A percentile compares a stretch with the other conserved stretches of the same genome.
Conservation (phyloP, 345 rosid genomes). For the Citrus inodora region DNA sequence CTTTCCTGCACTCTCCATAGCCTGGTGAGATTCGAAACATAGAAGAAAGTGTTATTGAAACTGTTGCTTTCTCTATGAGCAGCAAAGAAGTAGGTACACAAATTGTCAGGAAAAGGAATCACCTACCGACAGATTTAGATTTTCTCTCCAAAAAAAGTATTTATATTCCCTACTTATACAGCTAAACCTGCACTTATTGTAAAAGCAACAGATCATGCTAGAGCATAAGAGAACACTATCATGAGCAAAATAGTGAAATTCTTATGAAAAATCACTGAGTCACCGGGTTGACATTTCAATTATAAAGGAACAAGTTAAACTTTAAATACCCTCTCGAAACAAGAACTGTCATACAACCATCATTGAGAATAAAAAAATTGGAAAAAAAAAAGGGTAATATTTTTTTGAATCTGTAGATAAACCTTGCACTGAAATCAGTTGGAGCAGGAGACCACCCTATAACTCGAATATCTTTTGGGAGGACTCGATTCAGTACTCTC, state of each 20-base stretch:
- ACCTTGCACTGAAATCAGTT: conserved; percentile 91
- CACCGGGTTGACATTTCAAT: neutral
- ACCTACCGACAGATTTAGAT: conserved; percentile 61
- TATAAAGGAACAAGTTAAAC: neutral
- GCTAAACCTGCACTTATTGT: conserved; percentile 61
- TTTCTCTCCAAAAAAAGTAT: conserved; percentile 74
- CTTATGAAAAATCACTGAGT: neutral
- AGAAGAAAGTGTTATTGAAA: conserved; percentile 9
- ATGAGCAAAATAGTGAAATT: neutral
- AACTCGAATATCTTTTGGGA: conserved; percentile 85
- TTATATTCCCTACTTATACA: conserved; percentile 80
- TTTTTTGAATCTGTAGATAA: conserved; percentile 12
- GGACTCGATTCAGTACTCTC: conserved; percentile 77
- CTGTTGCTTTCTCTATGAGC: conserved; percentile 8
- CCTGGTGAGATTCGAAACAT: conserved; percentile 35
- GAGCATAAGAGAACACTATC: neutral
- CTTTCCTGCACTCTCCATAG: conserved; percentile 78
- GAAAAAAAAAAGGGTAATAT: neutral
- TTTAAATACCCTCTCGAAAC: neutral
- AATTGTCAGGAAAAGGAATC: conserved; percentile 8
- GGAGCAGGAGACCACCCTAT: conserved; percentile 92
- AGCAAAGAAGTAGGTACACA: neutral
- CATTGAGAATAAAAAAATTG: neutral
- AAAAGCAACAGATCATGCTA: conserved; percentile 13
- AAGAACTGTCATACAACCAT: neutral